Evolutionary conservation across 805 yeast species (phyloP).

Genomic region (Wickerhamomyces xylosicus): DNA sequence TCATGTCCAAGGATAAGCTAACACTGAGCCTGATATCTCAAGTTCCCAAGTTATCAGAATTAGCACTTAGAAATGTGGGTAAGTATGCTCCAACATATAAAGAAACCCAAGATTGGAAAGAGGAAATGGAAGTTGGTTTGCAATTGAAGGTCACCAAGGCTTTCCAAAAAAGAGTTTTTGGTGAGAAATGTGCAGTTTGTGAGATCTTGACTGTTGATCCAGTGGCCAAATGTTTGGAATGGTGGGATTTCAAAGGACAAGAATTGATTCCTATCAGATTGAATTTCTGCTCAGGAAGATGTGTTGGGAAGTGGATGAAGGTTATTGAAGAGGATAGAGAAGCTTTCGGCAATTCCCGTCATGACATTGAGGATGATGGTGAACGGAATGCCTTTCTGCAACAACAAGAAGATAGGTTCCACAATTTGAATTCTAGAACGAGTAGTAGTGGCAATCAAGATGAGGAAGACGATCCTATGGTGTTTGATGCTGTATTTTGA

Average conservation of each 20-base stretch:
- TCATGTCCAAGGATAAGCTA: slow-evolving; percentile 1
- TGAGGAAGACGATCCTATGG: no score
- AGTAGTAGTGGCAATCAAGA: no score
- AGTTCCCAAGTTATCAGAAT: slow-evolving; percentile 36
- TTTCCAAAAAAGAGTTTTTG: slow-evolving; percentile 37
- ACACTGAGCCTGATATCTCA: slow-evolving; percentile 11
- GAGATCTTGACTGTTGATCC: slow-evolving; percentile 39
- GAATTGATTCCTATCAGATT: slow-evolving; percentile 40
- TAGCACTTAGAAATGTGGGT: slow-evolving; percentile 39
- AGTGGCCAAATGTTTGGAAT: slow-evolving; percentile 47
- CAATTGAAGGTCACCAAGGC: slow-evolving; percentile 41
- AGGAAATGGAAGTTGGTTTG: slow-evolving; percentile 31
- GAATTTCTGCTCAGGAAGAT: slow-evolving; percentile 44
- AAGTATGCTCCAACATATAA: slow-evolving; percentile 41
- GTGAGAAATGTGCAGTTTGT: slow-evolving; percentile 46
- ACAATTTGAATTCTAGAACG: no score
- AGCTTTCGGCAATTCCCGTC: no score
- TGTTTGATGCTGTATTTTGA: no score
- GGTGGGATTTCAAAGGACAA: slow-evolving; percentile 56
- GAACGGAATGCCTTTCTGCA: no score
- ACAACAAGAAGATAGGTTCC: no score
- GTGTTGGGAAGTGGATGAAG: slow-evolving; percentile 27
- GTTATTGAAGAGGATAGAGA: slow-evolving; percentile 9
- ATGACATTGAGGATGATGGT: no score
- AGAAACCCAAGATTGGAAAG: slow-evolving; percentile 46